These are phyloP conservation scores for Lycium barbarum DNA, from an alignment of 257 asterid species.

Conservation along the genomic window DNA sequence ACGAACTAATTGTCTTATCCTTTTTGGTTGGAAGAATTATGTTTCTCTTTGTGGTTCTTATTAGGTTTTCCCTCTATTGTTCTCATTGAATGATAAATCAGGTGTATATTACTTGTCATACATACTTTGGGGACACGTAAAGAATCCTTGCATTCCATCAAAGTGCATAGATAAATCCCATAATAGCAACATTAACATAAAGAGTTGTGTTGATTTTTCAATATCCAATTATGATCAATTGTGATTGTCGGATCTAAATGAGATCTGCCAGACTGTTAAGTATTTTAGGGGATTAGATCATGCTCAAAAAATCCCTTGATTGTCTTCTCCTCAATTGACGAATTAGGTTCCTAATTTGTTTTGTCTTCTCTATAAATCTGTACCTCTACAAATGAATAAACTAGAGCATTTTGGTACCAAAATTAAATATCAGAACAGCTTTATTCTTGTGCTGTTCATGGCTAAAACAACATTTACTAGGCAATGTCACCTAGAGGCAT, in stretches of 20 bases:
- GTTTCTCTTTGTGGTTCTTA: not conserved
- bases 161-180: not conserved
- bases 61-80: constrained; percentile 11
- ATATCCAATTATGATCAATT: not conserved
- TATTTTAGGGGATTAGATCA: constrained; percentile 12
- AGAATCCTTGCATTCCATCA: not conserved
- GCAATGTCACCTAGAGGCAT: not conserved
- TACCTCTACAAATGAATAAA: not conserved
- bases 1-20: constrained; percentile 24
- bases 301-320: constrained; percentile 9
- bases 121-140: not conserved
- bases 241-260: not conserved
- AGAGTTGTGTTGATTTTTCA: not conserved
- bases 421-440: not conserved
- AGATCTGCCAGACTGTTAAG: not conserved
- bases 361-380: constrained; percentile 5
- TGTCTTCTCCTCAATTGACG: not conserved
- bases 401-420: not conserved
- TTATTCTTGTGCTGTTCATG: not conserved
- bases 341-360: constrained; percentile 12
- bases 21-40: constrained; percentile 8
- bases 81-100: constrained; percentile 19
- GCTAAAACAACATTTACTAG: not conserved
- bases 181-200: not conserved
- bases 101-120: constrained; percentile 2